A percentile compares a stretch with the other conserved stretches of the same genome.
These are phyloP conservation scores for Pezicula rhizophila DNA, from an alignment of 2,329 filamentous ascomycete species.

Conservation along the genomic window DNA sequence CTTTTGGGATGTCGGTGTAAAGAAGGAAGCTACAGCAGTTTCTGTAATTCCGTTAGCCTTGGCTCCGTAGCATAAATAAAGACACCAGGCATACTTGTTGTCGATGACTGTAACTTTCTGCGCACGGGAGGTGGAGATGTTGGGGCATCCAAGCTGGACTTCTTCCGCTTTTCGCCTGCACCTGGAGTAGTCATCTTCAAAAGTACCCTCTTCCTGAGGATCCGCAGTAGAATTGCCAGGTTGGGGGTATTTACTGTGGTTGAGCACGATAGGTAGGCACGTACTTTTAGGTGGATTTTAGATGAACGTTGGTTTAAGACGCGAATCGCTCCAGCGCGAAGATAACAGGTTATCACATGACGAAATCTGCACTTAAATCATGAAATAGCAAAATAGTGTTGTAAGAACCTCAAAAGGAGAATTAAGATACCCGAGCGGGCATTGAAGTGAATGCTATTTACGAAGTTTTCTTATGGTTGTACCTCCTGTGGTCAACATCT, in stretches of 20 bases:
- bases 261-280: too few relatives aligned
- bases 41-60: conserved; percentile 38
- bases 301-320: neutral
- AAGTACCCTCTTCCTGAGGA: neutral
- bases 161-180: conserved; percentile 18
- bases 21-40: conserved; percentile 73
- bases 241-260: neutral
- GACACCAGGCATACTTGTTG: conserved; percentile 22
- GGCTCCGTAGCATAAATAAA: neutral
- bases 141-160: conserved; percentile 16
- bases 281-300: neutral
- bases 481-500: neutral
- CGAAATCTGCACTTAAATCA: neutral
- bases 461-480: too few relatives aligned
- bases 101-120: conserved; percentile 28
- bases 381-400: neutral
- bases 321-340: neutral
- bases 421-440: too few relatives aligned
- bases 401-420: too few relatives aligned
- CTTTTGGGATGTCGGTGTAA: conserved; percentile 81
- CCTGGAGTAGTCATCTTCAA: conserved; percentile 16
- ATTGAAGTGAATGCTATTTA: too few relatives aligned
- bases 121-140: conserved; percentile 28
- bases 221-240: neutral
- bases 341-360: neutral